Conservation (phyloP, 2,329 filamentous ascomycete species). For the Beauveria caledonica region DNA sequence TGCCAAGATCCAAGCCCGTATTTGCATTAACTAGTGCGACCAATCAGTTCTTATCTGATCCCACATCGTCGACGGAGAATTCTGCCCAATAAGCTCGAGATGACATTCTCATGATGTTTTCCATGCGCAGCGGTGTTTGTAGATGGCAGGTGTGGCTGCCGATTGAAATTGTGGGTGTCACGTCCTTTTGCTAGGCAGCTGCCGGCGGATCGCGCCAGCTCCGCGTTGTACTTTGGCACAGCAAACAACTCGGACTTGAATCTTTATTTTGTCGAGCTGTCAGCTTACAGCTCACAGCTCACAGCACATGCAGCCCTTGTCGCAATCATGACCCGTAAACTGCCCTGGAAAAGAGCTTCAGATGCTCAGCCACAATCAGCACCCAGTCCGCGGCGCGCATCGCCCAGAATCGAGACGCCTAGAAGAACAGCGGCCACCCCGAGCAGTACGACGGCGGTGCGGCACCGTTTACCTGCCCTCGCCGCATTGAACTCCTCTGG, state of each 20-base stretch:
- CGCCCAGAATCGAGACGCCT: conserved; percentile 1
- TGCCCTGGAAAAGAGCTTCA: conserved; percentile 39
- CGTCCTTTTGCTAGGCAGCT: background rate
- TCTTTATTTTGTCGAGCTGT: no score
- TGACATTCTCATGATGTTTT: no score
- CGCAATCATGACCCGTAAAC: conserved; percentile 38
- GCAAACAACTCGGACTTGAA: background rate
- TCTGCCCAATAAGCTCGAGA: no score
- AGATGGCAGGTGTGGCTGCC: background rate
- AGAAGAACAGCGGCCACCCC: background rate
- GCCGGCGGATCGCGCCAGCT: background rate
- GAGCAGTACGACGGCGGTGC: background rate
- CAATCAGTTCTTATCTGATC: no score
- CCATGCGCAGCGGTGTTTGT: background rate
- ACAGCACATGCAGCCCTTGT: no score
- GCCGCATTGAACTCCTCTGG: conserved; percentile 5
- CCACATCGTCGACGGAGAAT: no score
- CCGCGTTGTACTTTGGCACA: background rate
- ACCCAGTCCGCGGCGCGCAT: background rate
- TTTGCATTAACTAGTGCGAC: background rate
- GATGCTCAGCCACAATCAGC: conserved; percentile 12
- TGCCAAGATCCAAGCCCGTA: background rate
- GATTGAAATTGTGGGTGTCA: background rate
- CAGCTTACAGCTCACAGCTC: no score
- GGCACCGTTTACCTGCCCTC: background rate